Base-by-base conservation (phyloP, 2,329 filamentous ascomycete genomes). In the Calonectria multiphialidica region DNA sequence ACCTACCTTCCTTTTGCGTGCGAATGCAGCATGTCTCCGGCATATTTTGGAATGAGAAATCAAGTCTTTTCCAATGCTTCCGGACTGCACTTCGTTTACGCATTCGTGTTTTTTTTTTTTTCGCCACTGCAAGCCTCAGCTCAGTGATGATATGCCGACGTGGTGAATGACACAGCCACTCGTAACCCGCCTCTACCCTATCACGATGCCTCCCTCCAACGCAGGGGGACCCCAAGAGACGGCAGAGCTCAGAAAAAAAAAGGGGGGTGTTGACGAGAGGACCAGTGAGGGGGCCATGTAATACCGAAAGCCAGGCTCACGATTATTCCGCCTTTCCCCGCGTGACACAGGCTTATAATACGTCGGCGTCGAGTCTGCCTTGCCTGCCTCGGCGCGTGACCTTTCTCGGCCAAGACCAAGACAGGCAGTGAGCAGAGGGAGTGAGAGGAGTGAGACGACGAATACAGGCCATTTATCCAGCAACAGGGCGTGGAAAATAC, bases 241-340 rank as follows among this genome's bases (percentile, higher is more conserved):
- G 53, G 21, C 33, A 40, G 53, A 59, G 21, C 5, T 3, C n/a
- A 25, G 5, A 30, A 30, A 16, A 57, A 57, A 16, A 59, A 23
- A 13, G 33, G 21, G 35, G 53, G 53, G 21, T 25, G 28, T 40
- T 2, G 21, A 59, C 16, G 35, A 59, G 21, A 35, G 37, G 30
- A 40, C 21, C 16, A 16, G 35, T 59, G 53, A 59, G 21, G 53
- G 33, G 35, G n/a, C 13, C n/a, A 25, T 5, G 30, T 57, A 57
- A 57, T 57, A 23, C 53, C 47, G 47, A 30, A 23, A 18, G 47
- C 25, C 28, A 28, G 53, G 53, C n/a, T 57, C 53, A 25, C n/a
- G 21, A 37, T 15, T 59, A 23, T 47, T 59, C 53, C 40, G 53
- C 53, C 53, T 59, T 59, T 59, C 53, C 53, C 53, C 53, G 53